Base-by-base conservation (phyloP, 768 basidiomycete species). In the Suillus ampliporus region DNA sequence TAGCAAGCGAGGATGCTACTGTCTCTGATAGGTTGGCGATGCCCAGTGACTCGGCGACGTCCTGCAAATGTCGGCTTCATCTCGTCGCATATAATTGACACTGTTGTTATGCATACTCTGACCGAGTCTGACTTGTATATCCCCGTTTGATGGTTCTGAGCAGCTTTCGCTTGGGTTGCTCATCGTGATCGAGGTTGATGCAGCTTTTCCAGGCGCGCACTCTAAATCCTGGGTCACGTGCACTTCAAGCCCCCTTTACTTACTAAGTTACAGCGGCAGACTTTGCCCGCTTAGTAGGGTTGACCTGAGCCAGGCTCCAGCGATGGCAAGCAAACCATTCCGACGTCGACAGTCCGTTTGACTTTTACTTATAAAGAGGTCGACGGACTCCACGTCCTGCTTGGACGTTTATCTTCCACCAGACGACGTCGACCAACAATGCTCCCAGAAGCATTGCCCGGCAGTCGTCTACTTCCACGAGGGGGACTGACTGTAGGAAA, bases 31-130 rank as follows among this genome's bases (percentile, higher is more conserved):
- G 76, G 52, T 76, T 89, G 15, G 87, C 78, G 61, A 99, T 88
- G 63, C 88, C 89, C 37, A 97, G 76, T 0, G 91, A 89, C 67
- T 98, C 97, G 37, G 97, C 95, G 51, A 91, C 89, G 79, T 99
- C 95, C 95, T 97, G 71, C 40, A 50, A 58, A 48, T 68, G 64
- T 60, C 57, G 21, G 15, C 51, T 50, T 68, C 51, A 64, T 38
- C 48, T 63, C 50, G 51, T 43, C 19, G 60, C 37, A 65, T 54
- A 56, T n/a, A 44, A 31, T n/a, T 48, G 40, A 62, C 51, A 66
- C 57, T 60, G 52, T 59, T n/a, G 62, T 61, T 23, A 46, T 50
- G 62, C 79, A 68, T 71, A 85, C 88, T 79, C 87, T 88, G 64
- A 89, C 81, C 44, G 84, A 80, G 58, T 89, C 88, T 61, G 82